Evolutionary conservation across 2,329 filamentous ascomycete genomes (phyloP).

Genomic region (Aureobasidium leucospermi): DNA sequence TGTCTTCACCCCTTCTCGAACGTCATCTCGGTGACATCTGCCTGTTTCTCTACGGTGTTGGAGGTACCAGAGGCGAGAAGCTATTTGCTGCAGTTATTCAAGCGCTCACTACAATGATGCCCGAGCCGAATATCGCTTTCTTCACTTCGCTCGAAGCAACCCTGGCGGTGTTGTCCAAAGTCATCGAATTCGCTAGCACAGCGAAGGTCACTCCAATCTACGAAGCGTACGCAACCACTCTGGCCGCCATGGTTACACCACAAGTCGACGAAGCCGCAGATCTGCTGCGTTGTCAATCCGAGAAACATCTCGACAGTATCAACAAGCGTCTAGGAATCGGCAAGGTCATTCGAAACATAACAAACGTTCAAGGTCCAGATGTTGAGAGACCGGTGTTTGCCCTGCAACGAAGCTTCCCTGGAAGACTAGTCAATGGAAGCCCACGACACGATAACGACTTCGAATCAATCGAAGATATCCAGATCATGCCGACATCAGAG

Average conservation of each 20-base stretch:
- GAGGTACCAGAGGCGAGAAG: slow-evolving; percentile 30
- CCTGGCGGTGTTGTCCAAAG: slow-evolving; percentile 13
- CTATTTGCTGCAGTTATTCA: slow-evolving; percentile 25
- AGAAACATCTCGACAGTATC: background rate
- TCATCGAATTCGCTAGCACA: slow-evolving; percentile 16
- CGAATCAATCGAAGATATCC: slow-evolving; percentile 39
- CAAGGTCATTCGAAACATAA: background rate
- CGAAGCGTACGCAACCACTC: background rate
- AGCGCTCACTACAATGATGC: background rate
- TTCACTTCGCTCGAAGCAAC: slow-evolving; percentile 12
- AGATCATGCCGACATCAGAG: slow-evolving; percentile 42
- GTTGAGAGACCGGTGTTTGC: slow-evolving; percentile 1
- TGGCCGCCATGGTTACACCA: background rate
- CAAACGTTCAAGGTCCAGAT: background rate
- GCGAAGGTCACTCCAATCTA: slow-evolving; percentile 11
- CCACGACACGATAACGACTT: slow-evolving; percentile 46
- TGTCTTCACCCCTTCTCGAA: slow-evolving; percentile 37
- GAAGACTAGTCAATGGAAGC: slow-evolving; percentile 26
- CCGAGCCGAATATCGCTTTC: background rate
- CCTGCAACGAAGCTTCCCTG: slow-evolving; percentile 22
- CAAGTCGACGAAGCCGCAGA: background rate
- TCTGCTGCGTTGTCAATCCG: background rate
- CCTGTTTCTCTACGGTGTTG: slow-evolving; percentile 37
- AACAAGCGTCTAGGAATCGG: background rate
- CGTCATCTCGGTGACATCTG: slow-evolving; percentile 36